Evolutionary conservation across 2,329 filamentous ascomycete genomes (phyloP).

Genomic region (Microcyclosporella mali): DNA sequence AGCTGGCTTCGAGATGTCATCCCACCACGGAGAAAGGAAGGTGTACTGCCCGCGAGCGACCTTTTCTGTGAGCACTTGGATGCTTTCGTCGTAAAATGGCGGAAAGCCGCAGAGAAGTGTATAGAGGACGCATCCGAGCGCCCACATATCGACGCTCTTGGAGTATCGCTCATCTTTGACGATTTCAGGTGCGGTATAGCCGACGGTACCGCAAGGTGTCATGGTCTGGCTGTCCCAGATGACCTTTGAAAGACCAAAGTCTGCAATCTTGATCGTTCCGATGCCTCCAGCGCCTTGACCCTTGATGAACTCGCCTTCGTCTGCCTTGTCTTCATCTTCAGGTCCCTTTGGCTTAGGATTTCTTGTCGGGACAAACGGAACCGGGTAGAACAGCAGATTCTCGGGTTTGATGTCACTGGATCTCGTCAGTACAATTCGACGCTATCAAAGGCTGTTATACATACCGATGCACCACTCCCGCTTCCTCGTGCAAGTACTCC

Average conservation of each 20-base stretch:
- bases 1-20: conserved; percentile 91
- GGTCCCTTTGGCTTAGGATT: conserved; percentile 72
- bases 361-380: conserved; percentile 72
- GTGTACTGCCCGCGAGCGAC: conserved; percentile 95
- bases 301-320: conserved; percentile 86
- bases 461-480: conserved; percentile 93
- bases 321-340: conserved; percentile 93
- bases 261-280: conserved; percentile 91
- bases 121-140: conserved; percentile 91
- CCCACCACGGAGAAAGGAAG: conserved; percentile 98
- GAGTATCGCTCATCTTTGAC: conserved; percentile 98
- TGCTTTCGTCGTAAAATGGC: conserved; percentile 97
- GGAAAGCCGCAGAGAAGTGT: conserved; percentile 96
- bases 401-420: conserved; percentile 94
- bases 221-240: conserved; percentile 98
- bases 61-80: conserved; percentile 94
- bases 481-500: conserved; percentile 89
- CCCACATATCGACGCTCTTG: conserved; percentile 99
- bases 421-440: conserved; percentile 30
- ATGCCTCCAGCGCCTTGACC: conserved; percentile 85
- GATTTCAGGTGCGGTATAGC: conserved; percentile 96
- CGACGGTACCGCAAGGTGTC: conserved; percentile 98
- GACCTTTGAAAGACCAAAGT: conserved; percentile 95
- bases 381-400: conserved; percentile 89
- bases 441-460: conserved; percentile 27